Base-by-base conservation (phyloP, 208 protist species). In the Naegleria fowleri region DNA sequence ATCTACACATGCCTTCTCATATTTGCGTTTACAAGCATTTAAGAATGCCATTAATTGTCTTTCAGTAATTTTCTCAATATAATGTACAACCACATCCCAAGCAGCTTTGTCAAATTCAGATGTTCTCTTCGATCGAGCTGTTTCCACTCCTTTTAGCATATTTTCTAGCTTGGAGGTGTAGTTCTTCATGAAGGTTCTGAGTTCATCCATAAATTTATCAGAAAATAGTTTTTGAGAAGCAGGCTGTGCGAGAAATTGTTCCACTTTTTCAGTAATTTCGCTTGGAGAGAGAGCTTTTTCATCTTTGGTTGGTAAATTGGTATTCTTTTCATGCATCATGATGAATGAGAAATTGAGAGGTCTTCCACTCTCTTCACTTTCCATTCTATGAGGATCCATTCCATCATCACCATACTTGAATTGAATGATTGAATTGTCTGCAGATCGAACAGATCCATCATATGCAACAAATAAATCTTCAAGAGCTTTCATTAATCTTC, bases 361-460 rank as follows among this genome's bases (percentile, higher is more conserved):
- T 67, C 48, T 55, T 40, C 86, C 86, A 48, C 19, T 6, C 5
- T 52, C 48, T 33, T 58, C 86, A 36, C 67, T 79, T 67, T 89
- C 86, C 86, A 89, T 89, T 16, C 41, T 4, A 90, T 52, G 95
- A 39, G 99, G 99, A 94, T 99, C 99, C 36, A 99, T 94, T 7
- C 96, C 97, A 94, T 99, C 99, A 93, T 99, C 98, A 90, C 99
- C 99, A 96, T 99, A 99, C 39, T 92, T 94, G 36, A 98, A 95
- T 94, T 99, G 98, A 40, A 99, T 95, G n/a, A 99, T 93, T 87
- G 92, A 92, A 48, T 95, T 93, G 51, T 96, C 92, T 22, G 96
- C 96, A 90, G 98, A 99, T 67, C 99, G 96, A 51, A 99, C 99
- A 4, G 98, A 98, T 41, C 93, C 91, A 95, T 99, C 99, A 96